Evolutionary conservation across 768 basidiomycete species (phyloP).

Genomic region (Phlebiopsis flavidoalba): DNA sequence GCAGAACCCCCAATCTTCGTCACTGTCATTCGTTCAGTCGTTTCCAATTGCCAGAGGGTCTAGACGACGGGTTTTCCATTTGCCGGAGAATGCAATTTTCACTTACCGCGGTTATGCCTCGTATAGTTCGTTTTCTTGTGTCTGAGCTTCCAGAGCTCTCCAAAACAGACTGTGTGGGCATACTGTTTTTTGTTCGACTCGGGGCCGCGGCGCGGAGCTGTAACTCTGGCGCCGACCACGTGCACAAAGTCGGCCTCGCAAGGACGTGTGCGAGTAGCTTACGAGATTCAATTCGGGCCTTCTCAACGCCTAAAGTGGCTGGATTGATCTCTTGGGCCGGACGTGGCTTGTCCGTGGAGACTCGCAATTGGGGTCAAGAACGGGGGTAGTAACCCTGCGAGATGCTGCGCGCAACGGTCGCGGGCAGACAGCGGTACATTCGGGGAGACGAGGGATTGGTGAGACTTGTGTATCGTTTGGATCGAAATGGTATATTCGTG

Average conservation of each 20-base stretch:
- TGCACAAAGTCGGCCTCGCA: too few relatives aligned
- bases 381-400: constrained; percentile 8
- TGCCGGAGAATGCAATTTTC: constrained; percentile 17
- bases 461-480: not conserved
- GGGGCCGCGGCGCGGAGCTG: too few relatives aligned
- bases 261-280: constrained; percentile 67
- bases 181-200: too few relatives aligned
- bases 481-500: not conserved
- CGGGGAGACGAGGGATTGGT: not conserved
- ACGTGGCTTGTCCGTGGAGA: constrained; percentile 12
- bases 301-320: constrained; percentile 26
- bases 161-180: constrained; percentile 50
- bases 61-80: too few relatives aligned
- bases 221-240: too few relatives aligned
- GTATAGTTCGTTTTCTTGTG: not conserved
- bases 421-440: not conserved
- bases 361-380: not conserved
- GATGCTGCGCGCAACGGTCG: constrained; percentile 5
- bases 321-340: constrained; percentile 11
- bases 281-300: constrained; percentile 55
- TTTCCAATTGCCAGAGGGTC: not conserved
- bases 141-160: constrained; percentile 21
- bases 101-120: constrained; percentile 13
- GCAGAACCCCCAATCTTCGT: constrained; percentile 33
- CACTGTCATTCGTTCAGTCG: constrained; percentile 38